Base-by-base conservation (phyloP, 306 rosid genomes). In the Vigna angularis region DNA sequence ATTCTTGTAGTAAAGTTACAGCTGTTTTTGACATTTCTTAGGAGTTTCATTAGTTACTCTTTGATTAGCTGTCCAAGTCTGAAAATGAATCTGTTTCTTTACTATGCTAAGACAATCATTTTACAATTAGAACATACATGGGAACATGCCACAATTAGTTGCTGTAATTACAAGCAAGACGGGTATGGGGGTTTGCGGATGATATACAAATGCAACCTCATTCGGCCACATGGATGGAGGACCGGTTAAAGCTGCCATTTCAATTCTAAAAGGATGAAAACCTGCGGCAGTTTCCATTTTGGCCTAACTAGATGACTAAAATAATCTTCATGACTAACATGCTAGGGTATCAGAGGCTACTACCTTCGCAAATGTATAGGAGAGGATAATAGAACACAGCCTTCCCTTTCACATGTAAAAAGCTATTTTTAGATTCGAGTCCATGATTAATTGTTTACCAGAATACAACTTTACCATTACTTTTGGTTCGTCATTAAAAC, bases 1-100 rank as follows among this genome's bases (percentile, higher is more conserved):
- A 74, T 82, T 82, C 86, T 74, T 78, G 36, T 59, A 70, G 77
- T 79, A 72, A 82, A 85, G 86, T 50, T 65, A 76, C 57, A 26
- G 79, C 55, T 30, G 57, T 18, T 65, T 85, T 65, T 38, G 63
- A 34, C 50, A 74, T 75, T 79, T 56, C 80, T 38, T 70, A 70
- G 64, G 57, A 78, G 45, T 58, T 32, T 18, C 70, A 49, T 32
- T 18, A 20, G 49, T 70, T 56, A 36, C 51, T 44, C 66, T 20
- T 56, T 67, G 49, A 7, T 56, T 74, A n/a, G 69, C 58, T 42
- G 12, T 3, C 17, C 36, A 4, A 42, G 22, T 22, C 17, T 18
- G 18, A 44, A 66, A 66, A 42, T 18, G 17, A 44, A 24, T 38
- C 38, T 47, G 9, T 57, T 76, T 70, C 14, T 68, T 61, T 80